Percentiles rank a stretch among this genome's conserved stretches.
Conservation (phyloP, 768 basidiomycete species). For the Mycena chlorophos region DNA sequence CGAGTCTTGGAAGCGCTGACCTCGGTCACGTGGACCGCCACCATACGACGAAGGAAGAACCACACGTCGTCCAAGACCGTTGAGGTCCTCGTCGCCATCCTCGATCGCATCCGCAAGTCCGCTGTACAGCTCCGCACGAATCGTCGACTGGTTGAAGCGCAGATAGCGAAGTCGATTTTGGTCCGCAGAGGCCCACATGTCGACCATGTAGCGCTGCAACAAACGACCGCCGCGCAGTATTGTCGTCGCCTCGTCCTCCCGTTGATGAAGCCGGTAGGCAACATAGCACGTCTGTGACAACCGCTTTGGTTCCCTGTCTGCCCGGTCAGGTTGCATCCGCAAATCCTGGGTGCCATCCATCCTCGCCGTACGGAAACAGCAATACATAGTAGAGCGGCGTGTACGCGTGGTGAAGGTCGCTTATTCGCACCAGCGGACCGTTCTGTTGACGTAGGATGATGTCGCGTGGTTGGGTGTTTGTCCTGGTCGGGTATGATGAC, state of each 20-base stretch:
- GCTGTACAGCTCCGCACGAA: slow-evolving; percentile 34
- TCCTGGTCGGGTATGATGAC: background rate
- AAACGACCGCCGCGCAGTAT: slow-evolving; percentile 37
- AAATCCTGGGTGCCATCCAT: slow-evolving; percentile 33
- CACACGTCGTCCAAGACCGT: slow-evolving; percentile 24
- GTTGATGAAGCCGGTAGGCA: slow-evolving; percentile 34
- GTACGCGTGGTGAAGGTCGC: slow-evolving; percentile 31
- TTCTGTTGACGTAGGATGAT: slow-evolving; percentile 10
- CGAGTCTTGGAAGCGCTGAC: slow-evolving; percentile 37
- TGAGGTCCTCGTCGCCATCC: slow-evolving; percentile 19
- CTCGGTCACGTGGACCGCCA: slow-evolving; percentile 33
- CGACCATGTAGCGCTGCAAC: slow-evolving; percentile 40
- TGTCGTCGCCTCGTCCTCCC: slow-evolving; percentile 26
- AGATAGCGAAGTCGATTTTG: slow-evolving; percentile 33
- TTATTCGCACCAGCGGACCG: slow-evolving; percentile 27
- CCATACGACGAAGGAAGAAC: slow-evolving; percentile 26
- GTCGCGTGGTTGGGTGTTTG: background rate
- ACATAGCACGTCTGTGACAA: slow-evolving; percentile 32
- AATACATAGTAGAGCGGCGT: slow-evolving; percentile 38
- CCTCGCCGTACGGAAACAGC: slow-evolving; percentile 33
- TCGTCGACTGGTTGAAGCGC: slow-evolving; percentile 28
- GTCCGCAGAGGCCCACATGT: slow-evolving; percentile 39
- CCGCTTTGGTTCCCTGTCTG: slow-evolving; percentile 14
- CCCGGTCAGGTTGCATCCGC: background rate
- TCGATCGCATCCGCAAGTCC: slow-evolving; percentile 30